These are phyloP conservation scores for Gymnopus androsaceus DNA, from an alignment of 1,284 basidiomycete genomes.

Conservation along the genomic window DNA sequence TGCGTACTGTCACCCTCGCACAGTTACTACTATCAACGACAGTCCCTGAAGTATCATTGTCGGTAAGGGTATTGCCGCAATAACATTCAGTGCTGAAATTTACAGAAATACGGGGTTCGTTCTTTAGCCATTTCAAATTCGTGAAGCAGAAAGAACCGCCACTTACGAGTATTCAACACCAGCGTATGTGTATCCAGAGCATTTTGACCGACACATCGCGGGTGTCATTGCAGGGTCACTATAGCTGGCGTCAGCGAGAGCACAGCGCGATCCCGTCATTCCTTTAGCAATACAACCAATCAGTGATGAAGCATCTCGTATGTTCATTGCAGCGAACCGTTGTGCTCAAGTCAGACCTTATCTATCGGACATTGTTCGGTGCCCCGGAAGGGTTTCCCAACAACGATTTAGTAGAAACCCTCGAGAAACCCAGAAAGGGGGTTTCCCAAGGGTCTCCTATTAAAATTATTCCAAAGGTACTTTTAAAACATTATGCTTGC, in stretches of 20 bases:
- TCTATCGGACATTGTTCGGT: too few species aligned
- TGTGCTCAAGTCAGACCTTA: too few species aligned
- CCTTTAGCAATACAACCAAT: constrained; percentile 35
- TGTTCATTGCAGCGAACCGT: too few species aligned
- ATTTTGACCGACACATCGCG: constrained; percentile 27
- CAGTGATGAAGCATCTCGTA: too few species aligned
- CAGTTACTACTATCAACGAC: background rate
- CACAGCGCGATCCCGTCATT: background rate
- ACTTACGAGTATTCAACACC: constrained; percentile 31
- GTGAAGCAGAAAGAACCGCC: background rate
- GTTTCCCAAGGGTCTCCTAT: too few species aligned
- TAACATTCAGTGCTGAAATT: constrained; percentile 5
- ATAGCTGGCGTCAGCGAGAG: constrained; percentile 13
- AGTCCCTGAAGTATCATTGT: constrained; percentile 3
- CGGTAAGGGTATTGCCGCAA: constrained; percentile 5
- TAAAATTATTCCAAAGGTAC: too few species aligned
- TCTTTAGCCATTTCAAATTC: too few species aligned
- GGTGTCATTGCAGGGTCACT: constrained; percentile 31
- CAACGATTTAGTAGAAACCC: too few species aligned
- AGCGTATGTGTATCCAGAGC: constrained; percentile 33
- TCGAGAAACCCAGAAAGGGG: too few species aligned
- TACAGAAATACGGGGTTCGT: background rate
- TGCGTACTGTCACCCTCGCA: constrained; percentile 23
- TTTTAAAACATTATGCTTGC: too few species aligned
- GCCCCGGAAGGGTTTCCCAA: too few species aligned